Conservation (phyloP, 2,329 filamentous ascomycete genomes). For the Aspergillus alliaceus region DNA sequence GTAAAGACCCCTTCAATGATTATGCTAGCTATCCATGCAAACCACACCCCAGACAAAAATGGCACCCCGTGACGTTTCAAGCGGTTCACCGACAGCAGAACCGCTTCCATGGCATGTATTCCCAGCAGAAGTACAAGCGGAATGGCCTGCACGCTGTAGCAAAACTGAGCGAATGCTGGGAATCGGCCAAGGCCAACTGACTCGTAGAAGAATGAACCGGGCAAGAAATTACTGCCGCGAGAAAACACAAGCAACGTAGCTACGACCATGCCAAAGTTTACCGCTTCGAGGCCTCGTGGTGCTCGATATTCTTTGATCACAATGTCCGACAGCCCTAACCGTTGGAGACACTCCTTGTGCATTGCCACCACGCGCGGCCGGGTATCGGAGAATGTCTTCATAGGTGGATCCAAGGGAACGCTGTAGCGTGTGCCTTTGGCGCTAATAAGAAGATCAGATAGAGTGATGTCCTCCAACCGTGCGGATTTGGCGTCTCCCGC, state of each 20-base stretch:
- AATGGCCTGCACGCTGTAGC: conserved; percentile 58
- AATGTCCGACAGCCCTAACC: conserved; percentile 61
- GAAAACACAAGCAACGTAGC: conserved; percentile 56
- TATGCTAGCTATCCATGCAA: conserved; percentile 53
- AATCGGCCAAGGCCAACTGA: conserved; percentile 51
- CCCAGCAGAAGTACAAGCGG: conserved; percentile 61
- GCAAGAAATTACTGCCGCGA: conserved; percentile 53
- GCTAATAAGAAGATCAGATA: conserved; percentile 64
- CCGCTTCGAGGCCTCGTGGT: conserved; percentile 52
- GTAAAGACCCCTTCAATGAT: conserved; percentile 56
- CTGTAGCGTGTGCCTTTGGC: conserved; percentile 46
- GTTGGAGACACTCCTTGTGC: conserved; percentile 60
- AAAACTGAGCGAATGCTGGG: conserved; percentile 60
- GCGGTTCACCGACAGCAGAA: conserved; percentile 45
- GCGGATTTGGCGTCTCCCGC: conserved; percentile 57
- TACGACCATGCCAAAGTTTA: conserved; percentile 56
- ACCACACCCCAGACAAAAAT: conserved; percentile 50
- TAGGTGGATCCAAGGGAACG: conserved; percentile 68
- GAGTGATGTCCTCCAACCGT: conserved; percentile 64
- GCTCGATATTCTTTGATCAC: conserved; percentile 54
- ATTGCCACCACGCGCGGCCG: conserved; percentile 72
- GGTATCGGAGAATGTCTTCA: conserved; percentile 67
- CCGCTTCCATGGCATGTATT: conserved; percentile 67
- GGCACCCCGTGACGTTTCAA: conserved; percentile 55
- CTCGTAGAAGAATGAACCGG: conserved; percentile 53